Evolutionary conservation across 2,329 filamentous ascomycete genomes (phyloP), one percentile per base, ranked within the genome.

Genomic region (Stachybotrys chlorohalonatus): DNA sequence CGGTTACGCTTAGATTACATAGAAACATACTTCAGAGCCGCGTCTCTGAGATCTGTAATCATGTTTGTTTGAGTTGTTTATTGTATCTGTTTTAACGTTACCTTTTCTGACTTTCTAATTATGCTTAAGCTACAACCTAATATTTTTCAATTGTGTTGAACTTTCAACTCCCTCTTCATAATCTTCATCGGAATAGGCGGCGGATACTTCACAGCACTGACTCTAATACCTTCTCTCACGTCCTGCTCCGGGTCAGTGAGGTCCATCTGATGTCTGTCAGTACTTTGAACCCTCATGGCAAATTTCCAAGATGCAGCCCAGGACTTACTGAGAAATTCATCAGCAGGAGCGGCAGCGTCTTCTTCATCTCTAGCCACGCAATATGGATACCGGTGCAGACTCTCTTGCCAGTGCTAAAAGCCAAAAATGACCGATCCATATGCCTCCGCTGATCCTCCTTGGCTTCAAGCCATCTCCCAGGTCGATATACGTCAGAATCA

Each of bases 251-350:
- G 50, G 31, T 52, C 30, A 9, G 42, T 36, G 17, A 52, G 50
- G 11, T 52, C 50, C 13, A 52, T 16, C 50, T 52, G 36, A 9
- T 13, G 5, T 5, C 9, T 5, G 36, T 42, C 36, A 42, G 36
- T 13, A 42, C 9, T 42, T 42, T 9, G 2, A 42, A 42, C 8
- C 36, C 13, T 42, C 36, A 5, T 42, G 36, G 24, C 24, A 24
- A 24, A 9, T 3, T 42, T 13, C 36, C 36, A 9, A 9, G 36
- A 9, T 42, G 3, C 6, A 42, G 13, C 6, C 3, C 8, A 42
- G 9, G 36, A 42, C 50, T 52, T 45, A 52, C 50, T 5, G 32
- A n/a, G 17, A 52, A 52, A 24, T 52, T 36, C 50, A 52, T 52
- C 50, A 52, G 5, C 50, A 52, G 24, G 4, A 52, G 17, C 8